These are phyloP conservation scores for Penicillium daleae DNA, from an alignment of 495 filamentous ascomycete genomes.

Conservation along the genomic window DNA sequence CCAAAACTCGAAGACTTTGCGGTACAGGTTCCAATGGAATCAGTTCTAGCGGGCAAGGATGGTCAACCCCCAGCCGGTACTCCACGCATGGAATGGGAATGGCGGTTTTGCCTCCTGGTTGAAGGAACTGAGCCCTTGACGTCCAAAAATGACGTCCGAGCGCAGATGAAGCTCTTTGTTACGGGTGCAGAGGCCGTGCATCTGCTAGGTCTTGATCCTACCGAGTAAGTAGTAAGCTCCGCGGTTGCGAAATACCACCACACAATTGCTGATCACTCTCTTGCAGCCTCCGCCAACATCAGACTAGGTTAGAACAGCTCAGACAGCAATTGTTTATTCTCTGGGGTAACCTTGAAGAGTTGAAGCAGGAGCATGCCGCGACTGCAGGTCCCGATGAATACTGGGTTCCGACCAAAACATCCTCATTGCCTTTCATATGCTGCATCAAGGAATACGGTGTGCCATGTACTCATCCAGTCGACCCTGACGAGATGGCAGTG, in stretches of 20 bases:
- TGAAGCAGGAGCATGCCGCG: conserved; percentile 40
- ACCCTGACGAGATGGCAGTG: conserved; percentile 26
- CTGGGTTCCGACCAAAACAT: conserved; percentile 21
- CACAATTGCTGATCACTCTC: conserved; percentile 7
- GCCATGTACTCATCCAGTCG: conserved; percentile 34
- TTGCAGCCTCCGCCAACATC: conserved; percentile 58
- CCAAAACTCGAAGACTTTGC: conserved; percentile 74
- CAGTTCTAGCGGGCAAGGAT: conserved; percentile 51
- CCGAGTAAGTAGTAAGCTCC: conserved; percentile 56
- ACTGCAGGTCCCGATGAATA: not conserved
- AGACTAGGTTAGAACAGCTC: conserved; percentile 50
- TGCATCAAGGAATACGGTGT: conserved; percentile 61
- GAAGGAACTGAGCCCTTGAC: conserved; percentile 55
- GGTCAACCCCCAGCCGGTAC: conserved; percentile 38
- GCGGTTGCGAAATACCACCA: not conserved
- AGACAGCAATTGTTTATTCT: conserved; percentile 75
- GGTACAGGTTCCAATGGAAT: conserved; percentile 47
- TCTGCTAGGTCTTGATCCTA: conserved; percentile 67
- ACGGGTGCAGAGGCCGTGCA: conserved; percentile 64
- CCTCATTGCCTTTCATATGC: conserved; percentile 41
- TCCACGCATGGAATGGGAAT: conserved; percentile 63
- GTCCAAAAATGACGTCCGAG: conserved; percentile 36
- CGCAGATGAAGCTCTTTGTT: conserved; percentile 66
- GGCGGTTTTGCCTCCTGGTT: conserved; percentile 76
- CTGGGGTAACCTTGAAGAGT: conserved; percentile 86